Base-by-base conservation (phyloP, 140 eudicot genomes). In the Senecio squalidus region DNA sequence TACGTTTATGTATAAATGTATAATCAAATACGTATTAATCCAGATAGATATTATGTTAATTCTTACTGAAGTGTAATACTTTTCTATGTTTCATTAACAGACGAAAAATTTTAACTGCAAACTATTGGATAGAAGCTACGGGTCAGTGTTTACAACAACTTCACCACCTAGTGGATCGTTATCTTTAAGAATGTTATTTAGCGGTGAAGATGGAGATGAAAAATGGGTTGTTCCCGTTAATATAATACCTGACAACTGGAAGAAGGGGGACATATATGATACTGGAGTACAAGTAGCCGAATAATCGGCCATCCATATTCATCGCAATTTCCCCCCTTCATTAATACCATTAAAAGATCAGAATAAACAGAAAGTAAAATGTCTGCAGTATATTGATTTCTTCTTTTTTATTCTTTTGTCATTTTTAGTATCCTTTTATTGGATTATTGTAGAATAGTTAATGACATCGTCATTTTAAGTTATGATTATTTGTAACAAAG, bases 101-200 rank as follows among this genome's bases (percentile, higher is more conserved):
- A 80, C 95, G 44, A 64, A 78, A 18, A 75, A 63, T 60, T 72
- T 80, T 45, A 69, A 14, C 31, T 85, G 97, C 82, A 85, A 80
- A 76, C 76, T 89, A 41, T 54, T 89, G 72, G 93, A 83, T 65
- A 72, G 97, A 43, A 73, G 68, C 47, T 76, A 85, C 39, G 97
- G 97, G 74, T 79, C 97, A 24, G 95, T 85, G 48, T 89, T 93
- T 82, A 85, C 97, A 67, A 80, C 89, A 3, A 70, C 76, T 1
- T 64, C 93, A 38, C 89, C 95, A 16, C 97, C 95, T 17, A 76
- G 79, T 15, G 93, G 95, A 68, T 58, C 93, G 1, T 49, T 89
- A 67, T 70, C 86, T 8, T 16, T 85, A 55, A 82, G 97, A 61
- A 89, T 89, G 95, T 63, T 89, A 18, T 69, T 89, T 23, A 89